Conservation (phyloP, 208 protist species). For the Trypanosomatidae sp. region DNA sequence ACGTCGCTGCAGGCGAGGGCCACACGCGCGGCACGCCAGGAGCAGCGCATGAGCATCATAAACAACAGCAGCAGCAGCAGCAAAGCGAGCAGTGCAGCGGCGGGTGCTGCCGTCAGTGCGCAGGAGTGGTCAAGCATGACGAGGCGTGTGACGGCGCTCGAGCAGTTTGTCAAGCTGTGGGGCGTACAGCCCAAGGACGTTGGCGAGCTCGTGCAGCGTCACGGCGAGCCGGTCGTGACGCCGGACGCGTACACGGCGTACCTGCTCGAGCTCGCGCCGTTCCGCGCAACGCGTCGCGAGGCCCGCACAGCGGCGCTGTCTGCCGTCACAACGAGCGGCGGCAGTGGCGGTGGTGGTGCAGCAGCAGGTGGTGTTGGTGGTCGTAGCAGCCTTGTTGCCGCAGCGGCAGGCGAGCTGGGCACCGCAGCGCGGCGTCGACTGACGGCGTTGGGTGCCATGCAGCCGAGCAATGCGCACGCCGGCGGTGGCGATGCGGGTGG, state of each 20-base stretch:
- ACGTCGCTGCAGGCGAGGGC: slow-evolving; percentile 23
- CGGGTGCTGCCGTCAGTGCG: slow-evolving; percentile 1
- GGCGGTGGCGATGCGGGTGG: not conserved
- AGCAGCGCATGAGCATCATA: not conserved
- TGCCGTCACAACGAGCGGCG: slow-evolving; percentile 1
- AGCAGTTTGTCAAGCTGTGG: slow-evolving; percentile 64
- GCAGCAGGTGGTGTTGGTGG: not conserved
- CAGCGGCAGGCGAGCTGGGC: slow-evolving; percentile 7
- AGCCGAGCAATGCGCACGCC: not conserved
- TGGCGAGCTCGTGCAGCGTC: slow-evolving; percentile 34
- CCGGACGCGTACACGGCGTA: slow-evolving; percentile 65
- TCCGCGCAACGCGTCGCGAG: slow-evolving; percentile 50
- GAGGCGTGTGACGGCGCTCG: slow-evolving; percentile 34
- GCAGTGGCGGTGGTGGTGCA: slow-evolving; percentile 4
- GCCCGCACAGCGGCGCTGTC: slow-evolving; percentile 12
- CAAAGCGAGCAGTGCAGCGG: slow-evolving; percentile 9
- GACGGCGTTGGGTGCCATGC: not conserved
- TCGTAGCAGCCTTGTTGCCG: slow-evolving; percentile 1
- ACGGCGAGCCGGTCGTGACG: slow-evolving; percentile 66
- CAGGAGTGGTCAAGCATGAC: slow-evolving; percentile 6
- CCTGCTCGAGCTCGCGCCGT: slow-evolving; percentile 52
- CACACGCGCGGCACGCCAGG: not conserved
- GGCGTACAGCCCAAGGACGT: slow-evolving; percentile 49
- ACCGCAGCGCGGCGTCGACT: slow-evolving; percentile 6
- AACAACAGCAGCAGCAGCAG: slow-evolving; percentile 4